Conservation (phyloP, 139 green algal genomes). For the Nannochloris sp. region DNA sequence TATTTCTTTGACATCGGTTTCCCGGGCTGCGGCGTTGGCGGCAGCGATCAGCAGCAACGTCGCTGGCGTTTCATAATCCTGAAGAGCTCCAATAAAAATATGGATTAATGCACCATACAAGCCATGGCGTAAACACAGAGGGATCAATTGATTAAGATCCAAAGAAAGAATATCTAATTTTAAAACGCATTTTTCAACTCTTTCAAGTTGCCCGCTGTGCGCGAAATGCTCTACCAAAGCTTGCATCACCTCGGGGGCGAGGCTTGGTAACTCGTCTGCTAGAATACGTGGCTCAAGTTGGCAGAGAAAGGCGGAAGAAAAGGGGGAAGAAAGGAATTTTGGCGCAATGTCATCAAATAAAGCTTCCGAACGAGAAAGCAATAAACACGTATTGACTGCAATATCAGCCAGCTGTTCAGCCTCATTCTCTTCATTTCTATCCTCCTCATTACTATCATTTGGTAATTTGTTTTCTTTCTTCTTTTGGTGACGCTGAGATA, state of each 20-base stretch:
- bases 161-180: slow-evolving; percentile 75
- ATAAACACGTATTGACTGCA: slow-evolving; percentile 29
- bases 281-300: slow-evolving; percentile 49
- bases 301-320: slow-evolving; percentile 33
- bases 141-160: slow-evolving; percentile 70
- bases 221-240: slow-evolving; percentile 73
- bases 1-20: not conserved
- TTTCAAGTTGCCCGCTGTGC: slow-evolving; percentile 27
- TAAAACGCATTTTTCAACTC: slow-evolving; percentile 79
- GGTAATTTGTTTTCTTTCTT: too few species aligned
- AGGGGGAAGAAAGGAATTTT: slow-evolving; percentile 4
- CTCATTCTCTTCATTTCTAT: not conserved
- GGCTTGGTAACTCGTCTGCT: slow-evolving; percentile 35
- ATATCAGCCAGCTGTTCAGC: slow-evolving; percentile 17
- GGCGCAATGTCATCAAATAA: slow-evolving; percentile 25
- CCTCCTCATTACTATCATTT: not conserved
- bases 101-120: slow-evolving; percentile 67
- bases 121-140: slow-evolving; percentile 62
- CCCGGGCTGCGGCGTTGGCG: slow-evolving; percentile 6
- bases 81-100: slow-evolving; percentile 63
- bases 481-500: not conserved
- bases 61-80: slow-evolving; percentile 71
- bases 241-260: slow-evolving; percentile 68
- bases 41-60: slow-evolving; percentile 63
- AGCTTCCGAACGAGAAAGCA: slow-evolving; percentile 21